Base-by-base conservation (phyloP, 495 filamentous ascomycete genomes). In the Talaromyces liani region DNA sequence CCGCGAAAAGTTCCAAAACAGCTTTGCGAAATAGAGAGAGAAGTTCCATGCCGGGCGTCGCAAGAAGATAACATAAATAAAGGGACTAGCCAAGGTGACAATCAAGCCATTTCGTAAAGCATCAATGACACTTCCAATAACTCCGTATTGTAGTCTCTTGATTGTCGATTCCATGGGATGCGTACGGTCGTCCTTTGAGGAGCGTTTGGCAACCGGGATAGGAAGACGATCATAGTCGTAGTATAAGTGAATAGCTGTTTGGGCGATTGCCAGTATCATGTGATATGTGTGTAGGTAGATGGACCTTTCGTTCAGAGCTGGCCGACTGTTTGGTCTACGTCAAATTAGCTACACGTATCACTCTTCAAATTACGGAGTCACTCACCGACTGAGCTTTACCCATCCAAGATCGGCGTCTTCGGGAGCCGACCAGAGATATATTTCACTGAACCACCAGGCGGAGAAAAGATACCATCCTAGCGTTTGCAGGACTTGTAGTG, bases 231-330 rank as follows among this genome's bases (percentile, higher is more conserved):
- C 92, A 66, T 87, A 86, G 70, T 97, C 93, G 62, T 77, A 79
- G 64, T 80, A 84, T 16, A 96, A 75, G 67, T 98, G 94, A 33
- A 81, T 63, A 10, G 80, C 65, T 2, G 89, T 83, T 74, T 97
- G 91, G 24, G 80, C 74, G 41, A 90, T 65, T 5, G 89, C 92
- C 18, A 93, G 76, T 1, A 85, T 72, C 6, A 90, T 65, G 62
- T 93, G 82, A 67, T 88, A 84, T 49, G 84, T 84, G 8, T 89
- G 85, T 18, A 97, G 78, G 73, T 92, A 96, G 34, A 98, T 81
- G 1, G 91, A 85, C 65, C 89, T 80, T 74, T 98, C 94, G 71
- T 98, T 98, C 64, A 97, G 73, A n/a, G 83, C 83, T 14, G 87
- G 79, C 16, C 93, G 83, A 71, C 94, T 92, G 62, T 89, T 80